Evolutionary conservation across 805 yeast genomes (phyloP).

Genomic region (Metschnikowia reukaufii): DNA sequence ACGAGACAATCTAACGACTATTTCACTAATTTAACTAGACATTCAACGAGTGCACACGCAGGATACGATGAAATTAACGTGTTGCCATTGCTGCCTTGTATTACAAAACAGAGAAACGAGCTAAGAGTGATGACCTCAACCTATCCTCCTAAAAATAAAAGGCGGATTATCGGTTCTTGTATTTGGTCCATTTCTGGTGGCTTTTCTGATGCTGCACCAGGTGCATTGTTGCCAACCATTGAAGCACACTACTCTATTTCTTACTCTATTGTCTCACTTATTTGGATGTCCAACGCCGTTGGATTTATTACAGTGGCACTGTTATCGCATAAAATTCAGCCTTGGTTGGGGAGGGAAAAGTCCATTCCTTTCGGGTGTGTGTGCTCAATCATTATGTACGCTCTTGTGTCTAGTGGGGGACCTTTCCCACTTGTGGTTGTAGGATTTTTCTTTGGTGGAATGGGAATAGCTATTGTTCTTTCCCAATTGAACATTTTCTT

Average conservation of each 20-base stretch:
- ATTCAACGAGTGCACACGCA: not conserved
- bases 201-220: constrained; percentile 24
- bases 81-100: constrained; percentile 4
- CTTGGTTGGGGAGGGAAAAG: constrained; percentile 19
- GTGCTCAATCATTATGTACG: constrained; percentile 16
- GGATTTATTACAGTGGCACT: constrained; percentile 23
- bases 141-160: constrained; percentile 19
- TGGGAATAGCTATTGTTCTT: constrained; percentile 23
- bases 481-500: constrained; percentile 25
- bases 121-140: constrained; percentile 17
- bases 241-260: constrained; percentile 21
- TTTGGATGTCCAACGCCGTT: constrained; percentile 24
- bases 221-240: constrained; percentile 25
- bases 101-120: constrained; percentile 11
- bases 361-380: constrained; percentile 20
- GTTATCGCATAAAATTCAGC: constrained; percentile 19
- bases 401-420: constrained; percentile 22
- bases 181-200: constrained; percentile 21
- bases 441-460: constrained; percentile 26
- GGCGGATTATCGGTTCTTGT: constrained; percentile 20
- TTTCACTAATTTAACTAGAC: constrained; percentile 10
- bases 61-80: constrained; percentile 2
- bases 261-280: constrained; percentile 22
- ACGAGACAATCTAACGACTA: constrained; percentile 17
- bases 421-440: constrained; percentile 24